Evolutionary conservation across 768 basidiomycete genomes (phyloP).

Genomic region (Coprinopsis sp.): DNA sequence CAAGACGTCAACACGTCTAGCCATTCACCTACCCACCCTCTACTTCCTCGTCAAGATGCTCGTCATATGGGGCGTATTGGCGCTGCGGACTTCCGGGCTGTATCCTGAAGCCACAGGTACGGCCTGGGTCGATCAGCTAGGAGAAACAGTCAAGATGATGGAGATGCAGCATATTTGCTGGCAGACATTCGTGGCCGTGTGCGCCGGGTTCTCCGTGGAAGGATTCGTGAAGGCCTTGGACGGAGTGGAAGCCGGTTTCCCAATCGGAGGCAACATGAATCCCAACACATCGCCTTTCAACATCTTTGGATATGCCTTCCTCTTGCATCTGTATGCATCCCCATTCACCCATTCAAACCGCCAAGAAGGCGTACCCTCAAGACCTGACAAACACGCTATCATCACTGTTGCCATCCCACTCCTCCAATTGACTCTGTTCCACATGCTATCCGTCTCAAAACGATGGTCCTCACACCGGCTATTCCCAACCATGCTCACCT

Average conservation of each 20-base stretch:
- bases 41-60: slow-evolving; percentile 57
- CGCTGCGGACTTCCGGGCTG: slow-evolving; percentile 50
- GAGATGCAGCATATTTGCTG: slow-evolving; percentile 68
- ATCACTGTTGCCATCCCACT: slow-evolving; percentile 70
- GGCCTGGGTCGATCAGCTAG: slow-evolving; percentile 29
- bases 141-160: slow-evolving; percentile 40
- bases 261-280: slow-evolving; percentile 31
- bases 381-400: slow-evolving; percentile 72
- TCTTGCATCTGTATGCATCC: slow-evolving; percentile 69
- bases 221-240: slow-evolving; percentile 66
- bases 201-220: slow-evolving; percentile 59
- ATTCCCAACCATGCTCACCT: slow-evolving; percentile 60
- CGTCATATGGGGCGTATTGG: slow-evolving; percentile 51
- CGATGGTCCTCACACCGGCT: slow-evolving; percentile 64
- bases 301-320: slow-evolving; percentile 74
- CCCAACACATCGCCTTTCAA: slow-evolving; percentile 32
- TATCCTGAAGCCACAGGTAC: slow-evolving; percentile 27
- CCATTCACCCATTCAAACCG: slow-evolving; percentile 52
- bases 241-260: slow-evolving; percentile 43
- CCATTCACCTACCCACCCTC: slow-evolving; percentile 59
- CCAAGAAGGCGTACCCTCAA: slow-evolving; percentile 40
- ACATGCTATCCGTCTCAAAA: slow-evolving; percentile 60
- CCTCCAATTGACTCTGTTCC: slow-evolving; percentile 64
- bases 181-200: slow-evolving; percentile 67
- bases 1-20: slow-evolving; percentile 51